Evolutionary conservation across 768 basidiomycete genomes (phyloP).

Genomic region (Coprinellus aureogranulatus): DNA sequence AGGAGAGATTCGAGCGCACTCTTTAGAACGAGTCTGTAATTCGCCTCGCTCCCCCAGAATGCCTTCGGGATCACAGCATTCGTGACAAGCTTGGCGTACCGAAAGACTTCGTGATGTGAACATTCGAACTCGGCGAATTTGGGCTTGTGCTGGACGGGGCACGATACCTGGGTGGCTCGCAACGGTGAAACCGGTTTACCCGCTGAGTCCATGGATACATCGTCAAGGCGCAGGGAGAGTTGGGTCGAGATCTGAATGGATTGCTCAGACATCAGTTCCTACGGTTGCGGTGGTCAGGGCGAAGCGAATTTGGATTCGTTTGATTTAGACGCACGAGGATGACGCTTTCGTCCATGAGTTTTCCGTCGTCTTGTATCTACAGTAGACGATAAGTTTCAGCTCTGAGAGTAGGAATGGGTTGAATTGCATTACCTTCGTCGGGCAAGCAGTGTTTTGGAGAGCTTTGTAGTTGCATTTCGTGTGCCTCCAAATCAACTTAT

Average conservation of each 20-base stretch:
- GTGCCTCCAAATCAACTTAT: conserved; percentile 66
- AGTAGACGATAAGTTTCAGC: too few relatives aligned
- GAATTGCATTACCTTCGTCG: conserved; percentile 63
- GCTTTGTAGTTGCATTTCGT: conserved; percentile 66
- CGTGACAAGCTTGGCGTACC: conserved; percentile 62
- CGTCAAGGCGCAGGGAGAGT: conserved; percentile 27
- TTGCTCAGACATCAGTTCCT: conserved; percentile 79
- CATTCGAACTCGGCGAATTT: conserved; percentile 79
- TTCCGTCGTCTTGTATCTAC: conserved; percentile 37
- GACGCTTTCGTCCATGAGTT: conserved; percentile 54
- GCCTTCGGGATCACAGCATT: conserved; percentile 67
- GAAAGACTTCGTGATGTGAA: conserved; percentile 65
- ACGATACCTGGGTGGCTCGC: conserved; percentile 47
- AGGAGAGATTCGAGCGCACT: too few relatives aligned
- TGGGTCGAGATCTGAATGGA: conserved; percentile 59
- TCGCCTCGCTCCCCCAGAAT: conserved; percentile 76
- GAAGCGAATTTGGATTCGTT: neutral
- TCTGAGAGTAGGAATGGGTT: neutral
- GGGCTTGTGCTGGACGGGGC: conserved; percentile 55
- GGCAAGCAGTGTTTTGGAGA: conserved; percentile 65
- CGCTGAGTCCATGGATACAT: conserved; percentile 53
- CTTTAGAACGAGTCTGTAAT: conserved; percentile 55
- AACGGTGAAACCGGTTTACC: conserved; percentile 45
- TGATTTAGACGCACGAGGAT: conserved; percentile 53
- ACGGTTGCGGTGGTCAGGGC: conserved; percentile 1